phyloP scores from a whole-genome alignment of 352 stramenopile genomes.

The Phytophthora megakarya region DNA sequence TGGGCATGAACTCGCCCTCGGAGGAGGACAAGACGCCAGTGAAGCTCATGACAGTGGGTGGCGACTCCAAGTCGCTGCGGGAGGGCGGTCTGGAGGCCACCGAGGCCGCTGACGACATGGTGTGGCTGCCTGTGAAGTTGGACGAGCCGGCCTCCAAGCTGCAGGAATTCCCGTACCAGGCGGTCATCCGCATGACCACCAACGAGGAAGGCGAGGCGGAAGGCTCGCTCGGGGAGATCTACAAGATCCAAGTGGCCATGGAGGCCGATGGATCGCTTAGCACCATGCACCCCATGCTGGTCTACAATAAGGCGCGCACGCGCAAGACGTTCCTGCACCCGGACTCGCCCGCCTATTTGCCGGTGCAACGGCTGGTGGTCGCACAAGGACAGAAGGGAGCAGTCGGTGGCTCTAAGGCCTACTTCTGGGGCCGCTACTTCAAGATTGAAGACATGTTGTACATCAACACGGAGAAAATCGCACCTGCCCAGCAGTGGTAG shows the following conservation, averaged over 20 bases:
- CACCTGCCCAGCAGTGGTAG: constrained; percentile 82
- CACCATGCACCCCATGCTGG: constrained; percentile 82
- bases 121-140: constrained; percentile 84
- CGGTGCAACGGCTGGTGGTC: constrained; percentile 67
- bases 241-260: constrained; percentile 90
- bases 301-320: constrained; percentile 88
- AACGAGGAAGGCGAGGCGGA: constrained; percentile 69
- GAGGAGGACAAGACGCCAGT: constrained; percentile 50
- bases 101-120: constrained; percentile 42
- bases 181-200: constrained; percentile 86
- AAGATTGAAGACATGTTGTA: constrained; percentile 86
- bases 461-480: constrained; percentile 85
- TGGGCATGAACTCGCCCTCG: constrained; percentile 58
- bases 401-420: constrained; percentile 82
- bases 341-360: constrained; percentile 76
- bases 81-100: constrained; percentile 13
- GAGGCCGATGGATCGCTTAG: constrained; percentile 62
- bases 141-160: constrained; percentile 83
- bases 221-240: constrained; percentile 86
- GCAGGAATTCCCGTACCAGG: constrained; percentile 80
- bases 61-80: constrained; percentile 70
- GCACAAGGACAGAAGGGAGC: constrained; percentile 58
- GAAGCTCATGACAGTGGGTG: constrained; percentile 86
- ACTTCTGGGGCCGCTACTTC: constrained; percentile 88
- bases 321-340: constrained; percentile 89